Evolutionary conservation across 148 eudicot species (phyloP).

Genomic region (Vaccinium myrtillus): DNA sequence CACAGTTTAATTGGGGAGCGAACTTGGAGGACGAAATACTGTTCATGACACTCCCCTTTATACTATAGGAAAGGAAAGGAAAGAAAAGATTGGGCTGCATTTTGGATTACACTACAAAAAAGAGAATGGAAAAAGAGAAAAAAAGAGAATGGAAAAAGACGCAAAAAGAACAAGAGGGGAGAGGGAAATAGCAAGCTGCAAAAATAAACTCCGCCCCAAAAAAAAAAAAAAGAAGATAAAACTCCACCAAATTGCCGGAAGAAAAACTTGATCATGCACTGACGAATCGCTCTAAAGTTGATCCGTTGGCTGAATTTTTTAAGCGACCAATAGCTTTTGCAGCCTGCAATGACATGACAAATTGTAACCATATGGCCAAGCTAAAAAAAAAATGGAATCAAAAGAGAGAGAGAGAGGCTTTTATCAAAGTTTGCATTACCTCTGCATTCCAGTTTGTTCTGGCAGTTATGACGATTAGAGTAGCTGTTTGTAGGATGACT

Average conservation of each 20-base stretch:
- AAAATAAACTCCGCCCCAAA: not conserved
- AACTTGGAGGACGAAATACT: too few relatives aligned
- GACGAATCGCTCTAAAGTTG: slow-evolving; percentile 14
- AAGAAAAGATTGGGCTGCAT: too few relatives aligned
- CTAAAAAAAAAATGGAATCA: not conserved
- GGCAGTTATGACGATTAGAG: slow-evolving; percentile 43
- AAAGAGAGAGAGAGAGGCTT: not conserved
- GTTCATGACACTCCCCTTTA: too few relatives aligned
- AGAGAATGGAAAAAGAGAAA: not conserved
- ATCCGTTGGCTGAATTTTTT: slow-evolving; percentile 37
- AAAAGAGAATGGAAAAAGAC: not conserved
- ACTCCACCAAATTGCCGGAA: not conserved
- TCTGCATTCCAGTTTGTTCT: slow-evolving; percentile 56
- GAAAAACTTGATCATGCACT: not conserved
- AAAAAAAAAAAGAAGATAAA: not conserved
- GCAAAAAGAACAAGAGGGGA: too few relatives aligned
- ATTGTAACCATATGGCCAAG: not conserved
- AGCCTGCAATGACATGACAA: not conserved
- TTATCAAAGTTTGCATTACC: slow-evolving; percentile 25
- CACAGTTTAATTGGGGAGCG: too few relatives aligned
- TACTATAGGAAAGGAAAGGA: too few relatives aligned
- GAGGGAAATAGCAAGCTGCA: not conserved
- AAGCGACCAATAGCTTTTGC: slow-evolving; percentile 44
- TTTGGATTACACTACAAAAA: too few relatives aligned
- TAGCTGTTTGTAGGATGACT: slow-evolving; percentile 45